Evolutionary conservation across 2,329 filamentous ascomycete genomes (phyloP), one percentile per base, ranked within the genome.

Genomic region (Pochonia chlamydosporia): DNA sequence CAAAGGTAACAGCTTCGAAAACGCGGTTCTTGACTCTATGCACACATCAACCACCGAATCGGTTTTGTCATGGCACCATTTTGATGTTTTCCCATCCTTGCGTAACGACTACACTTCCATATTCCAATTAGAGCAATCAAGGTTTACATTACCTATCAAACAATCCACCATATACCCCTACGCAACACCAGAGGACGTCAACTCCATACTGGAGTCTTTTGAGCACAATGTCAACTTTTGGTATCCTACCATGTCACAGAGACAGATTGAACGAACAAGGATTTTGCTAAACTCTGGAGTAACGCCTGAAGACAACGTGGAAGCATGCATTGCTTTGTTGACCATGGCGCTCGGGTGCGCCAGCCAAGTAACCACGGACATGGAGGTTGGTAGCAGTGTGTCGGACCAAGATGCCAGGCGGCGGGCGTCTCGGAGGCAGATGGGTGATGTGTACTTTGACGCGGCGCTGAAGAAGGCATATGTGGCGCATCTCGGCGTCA

Each of bases 21-120:
- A 76, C 47, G 73, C 74, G 0, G 68, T 73, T 3, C 59, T 77
- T 5, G 71, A 74, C 9, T 71, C 70, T 1, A 70, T 74, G 62
- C 74, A 76, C 54, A 74, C 70, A 0, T 75, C 72, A 0, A 71
- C 72, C 1, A 76, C 73, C 0, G 73, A 76, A 53, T 73, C 70
- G 0, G 65, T 77, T n/a, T 63, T 77, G 0, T 69, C 72, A 47
- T 76, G 73, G 74, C 72, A 70, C 6, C 69, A 75, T 46, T 75
- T 76, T 46, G 66, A 73, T 24, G 58, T 63, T 2, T 73, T 72
- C 37, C 66, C 69, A 2, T 63, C 63, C 10, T 61, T 76, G 21
- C 61, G 72, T 1, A 59, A 67, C 24, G 67, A 69, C 14, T 69
- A 71, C 21, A 57, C 63, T 2, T 67, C 73, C 2, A 73, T 76